Evolutionary conservation across 225 moss, liverwort and hornwort genomes (phyloP).

Genomic region (Neckera pumila): DNA sequence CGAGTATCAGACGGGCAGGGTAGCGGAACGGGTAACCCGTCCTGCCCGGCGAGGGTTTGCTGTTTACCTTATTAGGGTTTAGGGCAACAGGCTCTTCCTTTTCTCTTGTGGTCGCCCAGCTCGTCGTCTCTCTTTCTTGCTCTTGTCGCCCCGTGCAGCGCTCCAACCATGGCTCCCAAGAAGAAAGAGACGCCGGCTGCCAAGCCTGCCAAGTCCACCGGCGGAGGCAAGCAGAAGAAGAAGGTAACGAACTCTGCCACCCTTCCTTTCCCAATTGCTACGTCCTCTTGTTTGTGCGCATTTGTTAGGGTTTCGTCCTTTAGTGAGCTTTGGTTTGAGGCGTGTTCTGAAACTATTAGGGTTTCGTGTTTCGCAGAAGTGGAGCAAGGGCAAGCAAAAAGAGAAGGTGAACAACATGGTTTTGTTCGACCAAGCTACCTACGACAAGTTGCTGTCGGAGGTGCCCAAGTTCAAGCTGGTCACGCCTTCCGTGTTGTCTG

Average conservation of each 20-base stretch:
- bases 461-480: constrained; percentile 68
- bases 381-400: constrained; percentile 73
- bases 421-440: constrained; percentile 58
- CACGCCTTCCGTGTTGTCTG: constrained; percentile 57
- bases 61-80: neutral
- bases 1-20: neutral
- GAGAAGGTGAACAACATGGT: constrained; percentile 83
- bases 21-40: neutral
- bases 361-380: constrained; percentile 32
- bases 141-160: neutral
- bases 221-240: constrained; percentile 99
- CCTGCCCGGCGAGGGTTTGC: neutral
- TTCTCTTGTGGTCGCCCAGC: neutral
- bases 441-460: constrained; percentile 54
- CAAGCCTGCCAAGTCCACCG: constrained; percentile 86
- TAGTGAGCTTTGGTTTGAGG: neutral
- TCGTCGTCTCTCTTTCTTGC: neutral
- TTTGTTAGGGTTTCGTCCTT: neutral
- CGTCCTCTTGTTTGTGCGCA: neutral
- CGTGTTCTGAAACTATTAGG: neutral
- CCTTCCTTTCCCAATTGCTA: neutral
- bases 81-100: neutral
- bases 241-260: constrained; percentile 22
- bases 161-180: constrained; percentile 53
- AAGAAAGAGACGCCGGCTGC: constrained; percentile 66